Evolutionary conservation across 352 stramenopile species (phyloP).

Genomic region (Hyaloperonospora brassicae): DNA sequence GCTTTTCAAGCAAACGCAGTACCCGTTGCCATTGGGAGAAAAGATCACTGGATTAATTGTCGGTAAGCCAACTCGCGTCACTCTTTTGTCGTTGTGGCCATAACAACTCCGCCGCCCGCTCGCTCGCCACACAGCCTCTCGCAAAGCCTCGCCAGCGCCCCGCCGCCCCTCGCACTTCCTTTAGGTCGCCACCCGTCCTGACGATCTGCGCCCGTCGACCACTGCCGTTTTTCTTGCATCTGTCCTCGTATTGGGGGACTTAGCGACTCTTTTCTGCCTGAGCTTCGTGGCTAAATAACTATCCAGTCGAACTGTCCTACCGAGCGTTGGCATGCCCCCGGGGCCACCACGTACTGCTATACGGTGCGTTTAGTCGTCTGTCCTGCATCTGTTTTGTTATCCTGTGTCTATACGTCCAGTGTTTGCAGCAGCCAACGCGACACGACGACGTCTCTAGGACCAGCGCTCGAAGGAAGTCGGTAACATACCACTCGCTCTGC

Average conservation of each 20-base stretch:
- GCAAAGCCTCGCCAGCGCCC: no score
- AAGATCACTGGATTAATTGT: no score
- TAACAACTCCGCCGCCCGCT: no score
- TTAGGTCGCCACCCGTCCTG: no score
- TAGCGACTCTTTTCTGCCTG: constrained; percentile 9
- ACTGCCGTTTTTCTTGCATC: no score
- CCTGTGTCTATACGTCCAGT: constrained; percentile 2
- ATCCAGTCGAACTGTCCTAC: constrained; percentile 4
- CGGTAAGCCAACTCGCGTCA: no score
- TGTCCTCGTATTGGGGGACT: background rate
- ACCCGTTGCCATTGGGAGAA: no score
- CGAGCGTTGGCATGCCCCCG: constrained; percentile 16
- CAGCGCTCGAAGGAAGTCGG: background rate
- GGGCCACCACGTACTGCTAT: constrained; percentile 14
- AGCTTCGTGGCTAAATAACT: constrained; percentile 4
- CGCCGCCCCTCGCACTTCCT: no score
- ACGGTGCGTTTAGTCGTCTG: constrained; percentile 21
- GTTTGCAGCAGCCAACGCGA: constrained; percentile 14
- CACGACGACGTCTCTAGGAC: constrained; percentile 4
- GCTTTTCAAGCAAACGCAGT: no score
- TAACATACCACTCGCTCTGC: background rate
- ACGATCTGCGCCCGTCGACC: no score
- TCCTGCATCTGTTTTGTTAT: constrained; percentile 11
- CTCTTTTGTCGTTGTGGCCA: no score
- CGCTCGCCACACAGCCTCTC: no score